A percentile compares a stretch with the other conserved stretches of the same genome.
Conservation (phyloP, 129 eudicot species). For the Flaveria bidentis region DNA sequence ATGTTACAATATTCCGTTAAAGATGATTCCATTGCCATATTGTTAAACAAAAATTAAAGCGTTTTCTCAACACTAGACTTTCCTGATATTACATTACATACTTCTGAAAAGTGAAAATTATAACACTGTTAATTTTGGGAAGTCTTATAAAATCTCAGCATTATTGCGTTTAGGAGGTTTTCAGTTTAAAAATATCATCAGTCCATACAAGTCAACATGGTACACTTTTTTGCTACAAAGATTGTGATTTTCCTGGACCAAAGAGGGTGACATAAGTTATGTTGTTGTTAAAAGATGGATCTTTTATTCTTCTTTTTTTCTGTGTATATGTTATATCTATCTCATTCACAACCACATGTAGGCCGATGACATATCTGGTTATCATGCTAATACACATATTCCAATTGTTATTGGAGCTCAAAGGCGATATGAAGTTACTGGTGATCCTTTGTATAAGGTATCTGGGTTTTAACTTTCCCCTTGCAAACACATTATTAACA, state of each 20-base stretch:
- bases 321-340: background rate
- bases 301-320: background rate
- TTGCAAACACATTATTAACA: background rate
- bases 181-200: background rate
- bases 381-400: conserved; percentile 85
- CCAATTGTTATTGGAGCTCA: conserved; percentile 91
- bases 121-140: background rate
- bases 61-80: background rate
- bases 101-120: background rate
- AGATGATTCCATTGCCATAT: background rate
- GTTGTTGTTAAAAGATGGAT: background rate
- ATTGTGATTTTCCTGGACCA: background rate
- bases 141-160: background rate
- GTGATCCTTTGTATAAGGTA: conserved; percentile 85
- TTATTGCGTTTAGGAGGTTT: background rate
- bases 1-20: background rate
- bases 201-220: background rate
- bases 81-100: background rate
- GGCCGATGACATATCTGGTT: conserved; percentile 87
- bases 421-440: conserved; percentile 78
- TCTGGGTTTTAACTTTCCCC: background rate
- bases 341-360: conserved; percentile 18
- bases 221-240: background rate
- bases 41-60: background rate
- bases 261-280: conserved; percentile 9